Conservation (phyloP, 305 asterid species). For the Withania somnifera region DNA sequence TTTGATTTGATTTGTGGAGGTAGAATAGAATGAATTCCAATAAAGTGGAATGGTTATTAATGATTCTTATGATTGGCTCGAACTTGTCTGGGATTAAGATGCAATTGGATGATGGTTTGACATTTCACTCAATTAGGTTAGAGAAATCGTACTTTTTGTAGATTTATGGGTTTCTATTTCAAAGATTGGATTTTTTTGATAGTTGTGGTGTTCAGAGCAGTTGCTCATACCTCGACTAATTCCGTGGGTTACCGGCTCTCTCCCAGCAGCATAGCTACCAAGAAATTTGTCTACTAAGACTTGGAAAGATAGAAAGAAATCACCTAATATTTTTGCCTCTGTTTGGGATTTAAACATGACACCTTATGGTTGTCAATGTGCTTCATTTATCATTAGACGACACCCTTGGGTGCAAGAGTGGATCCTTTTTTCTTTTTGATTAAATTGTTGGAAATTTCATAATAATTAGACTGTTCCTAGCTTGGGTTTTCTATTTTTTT, state of each 20-base stretch:
- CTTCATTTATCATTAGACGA: background rate
- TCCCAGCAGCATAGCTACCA: background rate
- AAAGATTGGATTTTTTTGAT: background rate
- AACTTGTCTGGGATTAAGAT: background rate
- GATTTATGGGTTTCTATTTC: background rate
- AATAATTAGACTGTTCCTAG: background rate
- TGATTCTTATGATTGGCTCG: background rate
- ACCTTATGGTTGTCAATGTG: background rate
- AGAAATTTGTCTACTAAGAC: background rate
- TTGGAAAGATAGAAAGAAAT: background rate
- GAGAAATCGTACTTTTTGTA: slow-evolving; percentile 15
- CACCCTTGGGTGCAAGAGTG: background rate
- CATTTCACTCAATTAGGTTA: background rate
- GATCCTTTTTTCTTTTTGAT: background rate
- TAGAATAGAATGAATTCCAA: background rate
- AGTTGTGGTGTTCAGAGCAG: background rate
- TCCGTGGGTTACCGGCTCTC: background rate
- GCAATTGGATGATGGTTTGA: background rate
- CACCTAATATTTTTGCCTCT: background rate
- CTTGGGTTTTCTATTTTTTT: background rate
- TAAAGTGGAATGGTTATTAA: background rate
- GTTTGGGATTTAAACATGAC: background rate
- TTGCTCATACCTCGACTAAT: background rate
- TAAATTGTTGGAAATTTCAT: background rate
- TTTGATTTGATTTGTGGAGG: background rate